Conservation (phyloP, 2,329 filamentous ascomycete genomes). For the Trichoderma aggressivum region DNA sequence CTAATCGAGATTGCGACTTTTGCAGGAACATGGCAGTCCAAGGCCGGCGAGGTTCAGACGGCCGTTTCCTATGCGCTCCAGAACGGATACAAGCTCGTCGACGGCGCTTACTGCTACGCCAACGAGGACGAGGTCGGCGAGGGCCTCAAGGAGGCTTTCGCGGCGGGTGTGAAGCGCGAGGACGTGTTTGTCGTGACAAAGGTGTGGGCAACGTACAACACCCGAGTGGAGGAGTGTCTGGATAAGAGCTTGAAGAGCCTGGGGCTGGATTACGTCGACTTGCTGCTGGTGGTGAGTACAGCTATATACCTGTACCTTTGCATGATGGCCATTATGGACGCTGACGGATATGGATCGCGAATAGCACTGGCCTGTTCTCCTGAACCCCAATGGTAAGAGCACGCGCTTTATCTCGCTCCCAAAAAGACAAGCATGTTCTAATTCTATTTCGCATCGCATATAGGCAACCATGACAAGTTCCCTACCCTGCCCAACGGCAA, state of each 20-base stretch:
- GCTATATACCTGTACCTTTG: too few species aligned
- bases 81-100: conserved; percentile 58
- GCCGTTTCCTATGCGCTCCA: conserved; percentile 59
- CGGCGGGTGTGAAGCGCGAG: conserved; percentile 66
- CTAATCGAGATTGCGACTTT: background rate
- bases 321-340: background rate
- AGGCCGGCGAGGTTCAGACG: conserved; percentile 53
- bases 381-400: conserved; percentile 68
- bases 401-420: background rate
- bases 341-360: background rate
- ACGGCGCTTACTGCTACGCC: conserved; percentile 72
- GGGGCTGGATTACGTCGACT: conserved; percentile 76
- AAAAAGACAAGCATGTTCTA: background rate
- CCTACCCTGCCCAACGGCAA: conserved; percentile 70
- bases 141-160: conserved; percentile 71
- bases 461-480: conserved; percentile 68
- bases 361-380: conserved; percentile 76
- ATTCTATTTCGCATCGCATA: background rate
- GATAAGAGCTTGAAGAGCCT: conserved; percentile 70
- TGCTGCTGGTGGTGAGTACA: conserved; percentile 62
- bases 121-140: conserved; percentile 82
- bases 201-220: conserved; percentile 78
- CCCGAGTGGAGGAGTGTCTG: conserved; percentile 64
- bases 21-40: conserved; percentile 63
- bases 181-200: conserved; percentile 84